A percentile compares a stretch with the other conserved stretches of the same genome.
Evolutionary conservation across 805 yeast genomes (phyloP).

Genomic region (Yamadazyma insecticola): DNA sequence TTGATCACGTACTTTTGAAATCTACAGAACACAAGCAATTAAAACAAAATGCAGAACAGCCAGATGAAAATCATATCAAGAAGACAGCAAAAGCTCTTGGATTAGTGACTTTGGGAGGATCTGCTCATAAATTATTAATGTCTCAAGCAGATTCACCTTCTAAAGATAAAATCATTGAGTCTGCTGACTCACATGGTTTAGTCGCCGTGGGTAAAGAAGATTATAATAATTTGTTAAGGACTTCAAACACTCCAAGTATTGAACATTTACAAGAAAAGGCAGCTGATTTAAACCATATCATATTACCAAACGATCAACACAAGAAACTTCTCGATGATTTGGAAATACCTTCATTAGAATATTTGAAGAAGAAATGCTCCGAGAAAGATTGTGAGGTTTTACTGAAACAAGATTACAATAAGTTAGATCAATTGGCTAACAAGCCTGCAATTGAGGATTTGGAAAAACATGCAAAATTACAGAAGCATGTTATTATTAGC

Average conservation of each 20-base stretch:
- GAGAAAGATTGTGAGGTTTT: conserved; percentile 5
- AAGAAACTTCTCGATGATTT: conserved; percentile 12
- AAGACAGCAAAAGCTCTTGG: conserved; percentile 12
- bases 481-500: conserved; percentile 11
- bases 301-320: conserved; percentile 18
- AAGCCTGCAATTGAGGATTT: conserved; percentile 24
- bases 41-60: conserved; percentile 17
- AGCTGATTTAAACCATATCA: conserved; percentile 8
- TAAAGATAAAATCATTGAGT: conserved; percentile 12
- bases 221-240: conserved; percentile 7
- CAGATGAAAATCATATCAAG: conserved; percentile 13
- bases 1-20: conserved; percentile 4
- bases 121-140: conserved; percentile 4
- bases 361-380: conserved; percentile 9
- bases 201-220: conserved; percentile 7
- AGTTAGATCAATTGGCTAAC: conserved; percentile 3
- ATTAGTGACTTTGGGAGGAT: conserved; percentile 11
- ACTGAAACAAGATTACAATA: conserved; percentile 2
- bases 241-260: conserved; percentile 20
- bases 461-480: conserved; percentile 14
- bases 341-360: conserved; percentile 13
- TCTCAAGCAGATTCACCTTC: conserved; percentile 9
- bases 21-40: conserved; percentile 12
- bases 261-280: conserved; percentile 26
- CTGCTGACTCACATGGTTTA: conserved; percentile 6